Percentiles rank a stretch among this genome's conserved stretches.
Evolutionary conservation across 352 stramenopile genomes (phyloP).

Genomic region (Globisporangium nagaii): DNA sequence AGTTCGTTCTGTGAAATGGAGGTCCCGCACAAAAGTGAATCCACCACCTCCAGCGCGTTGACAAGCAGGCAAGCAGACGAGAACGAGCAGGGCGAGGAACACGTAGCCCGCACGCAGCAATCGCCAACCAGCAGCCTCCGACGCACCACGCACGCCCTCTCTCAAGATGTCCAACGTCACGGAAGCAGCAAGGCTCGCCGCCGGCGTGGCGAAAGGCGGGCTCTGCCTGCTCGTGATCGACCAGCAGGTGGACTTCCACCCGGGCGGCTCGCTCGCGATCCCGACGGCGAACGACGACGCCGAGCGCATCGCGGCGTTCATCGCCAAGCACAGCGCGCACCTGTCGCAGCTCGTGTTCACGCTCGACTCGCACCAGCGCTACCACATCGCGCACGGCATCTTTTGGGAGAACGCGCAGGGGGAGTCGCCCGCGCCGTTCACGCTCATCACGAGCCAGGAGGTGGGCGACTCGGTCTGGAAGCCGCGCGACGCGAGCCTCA

Average conservation of each 20-base stretch:
- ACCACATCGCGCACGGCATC: constrained; percentile 93
- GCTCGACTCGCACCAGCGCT: constrained; percentile 94
- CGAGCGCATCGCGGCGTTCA: constrained; percentile 84
- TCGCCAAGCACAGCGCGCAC: constrained; percentile 47
- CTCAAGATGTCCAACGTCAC: constrained; percentile 20
- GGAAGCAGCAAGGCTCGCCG: constrained; percentile 33
- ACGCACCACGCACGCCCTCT: constrained; percentile 1
- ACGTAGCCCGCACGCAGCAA: not conserved
- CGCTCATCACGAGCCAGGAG: constrained; percentile 86
- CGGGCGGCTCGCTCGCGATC: constrained; percentile 93
- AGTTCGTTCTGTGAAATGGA: not conserved
- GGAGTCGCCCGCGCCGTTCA: constrained; percentile 88
- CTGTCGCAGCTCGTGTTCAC: constrained; percentile 92
- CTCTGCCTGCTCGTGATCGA: constrained; percentile 92
- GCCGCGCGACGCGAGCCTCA: constrained; percentile 55
- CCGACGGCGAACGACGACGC: constrained; percentile 89
- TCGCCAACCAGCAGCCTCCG: not conserved
- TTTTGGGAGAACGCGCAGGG: constrained; percentile 87
- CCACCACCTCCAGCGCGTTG: no score
- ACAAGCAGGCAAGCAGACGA: not conserved
- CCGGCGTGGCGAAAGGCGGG: constrained; percentile 34
- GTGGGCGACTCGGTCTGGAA: constrained; percentile 53
- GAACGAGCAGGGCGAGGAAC: no score
- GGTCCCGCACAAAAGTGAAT: no score
- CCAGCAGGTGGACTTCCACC: constrained; percentile 95